These are phyloP conservation scores for Cutaneotrichosporon curvatum DNA, from an alignment of 1,284 basidiomycete genomes.

Conservation along the genomic window DNA sequence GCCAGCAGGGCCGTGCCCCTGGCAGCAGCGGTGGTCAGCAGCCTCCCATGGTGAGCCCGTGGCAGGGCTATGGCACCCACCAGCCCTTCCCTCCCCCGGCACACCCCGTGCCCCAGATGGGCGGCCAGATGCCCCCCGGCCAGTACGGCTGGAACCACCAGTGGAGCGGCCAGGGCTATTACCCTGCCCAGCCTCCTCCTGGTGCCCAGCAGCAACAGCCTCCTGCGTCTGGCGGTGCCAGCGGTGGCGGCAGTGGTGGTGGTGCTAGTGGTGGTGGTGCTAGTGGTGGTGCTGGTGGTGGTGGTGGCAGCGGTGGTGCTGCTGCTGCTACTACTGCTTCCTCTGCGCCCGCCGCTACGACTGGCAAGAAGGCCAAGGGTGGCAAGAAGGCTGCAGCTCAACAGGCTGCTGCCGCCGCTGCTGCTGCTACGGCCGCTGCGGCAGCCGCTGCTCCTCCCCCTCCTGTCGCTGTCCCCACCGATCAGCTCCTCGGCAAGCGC, in stretches of 20 bases:
- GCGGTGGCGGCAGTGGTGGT: no score
- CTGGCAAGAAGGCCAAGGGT: conserved; percentile 19
- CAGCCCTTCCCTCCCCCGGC: conserved; percentile 26
- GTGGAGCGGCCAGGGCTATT: conserved; percentile 18
- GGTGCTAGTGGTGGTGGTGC: no score
- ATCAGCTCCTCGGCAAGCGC: conserved; percentile 30
- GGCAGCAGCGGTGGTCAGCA: conserved; percentile 12
- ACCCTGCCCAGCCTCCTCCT: conserved; percentile 16
- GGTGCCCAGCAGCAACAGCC: conserved; percentile 6
- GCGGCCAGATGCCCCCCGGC: conserved; percentile 16
- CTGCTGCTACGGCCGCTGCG: background rate
- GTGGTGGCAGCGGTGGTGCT: no score
- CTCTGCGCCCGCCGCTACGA: background rate
- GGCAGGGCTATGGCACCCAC: conserved; percentile 25
- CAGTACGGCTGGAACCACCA: conserved; percentile 26
- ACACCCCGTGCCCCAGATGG: conserved; percentile 24
- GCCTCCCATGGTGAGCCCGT: conserved; percentile 11
- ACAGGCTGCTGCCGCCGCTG: no score
- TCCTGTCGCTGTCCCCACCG: conserved; percentile 4
- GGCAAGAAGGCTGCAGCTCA: conserved; percentile 5
- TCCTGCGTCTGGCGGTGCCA: no score
- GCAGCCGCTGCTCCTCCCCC: conserved; percentile 9
- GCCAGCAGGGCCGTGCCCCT: conserved; percentile 6
- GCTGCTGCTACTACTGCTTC: no score
- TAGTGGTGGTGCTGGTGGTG: no score